Conservation (phyloP, 345 rosid species). For the Durio zibethinus region DNA sequence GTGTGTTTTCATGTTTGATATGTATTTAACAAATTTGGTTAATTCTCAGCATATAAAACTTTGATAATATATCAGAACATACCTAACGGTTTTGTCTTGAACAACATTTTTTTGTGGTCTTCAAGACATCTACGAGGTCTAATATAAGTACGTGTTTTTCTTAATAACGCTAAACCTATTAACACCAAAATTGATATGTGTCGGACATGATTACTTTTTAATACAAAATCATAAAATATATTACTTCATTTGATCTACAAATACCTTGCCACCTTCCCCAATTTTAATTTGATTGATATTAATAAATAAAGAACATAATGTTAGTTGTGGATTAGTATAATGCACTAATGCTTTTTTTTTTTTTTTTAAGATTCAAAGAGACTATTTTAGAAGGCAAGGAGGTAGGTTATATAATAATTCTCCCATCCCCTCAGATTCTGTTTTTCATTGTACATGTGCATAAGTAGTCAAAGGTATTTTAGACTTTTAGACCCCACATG, state of each 20-base stretch:
- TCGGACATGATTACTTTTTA: too few relatives aligned
- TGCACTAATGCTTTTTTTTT: background rate
- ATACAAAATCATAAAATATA: too few relatives aligned
- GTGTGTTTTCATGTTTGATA: background rate
- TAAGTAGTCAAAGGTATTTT: background rate
- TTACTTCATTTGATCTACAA: too few relatives aligned
- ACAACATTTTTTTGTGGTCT: too few relatives aligned
- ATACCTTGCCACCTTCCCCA: background rate
- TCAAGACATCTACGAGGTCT: too few relatives aligned
- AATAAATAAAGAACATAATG: too few relatives aligned
- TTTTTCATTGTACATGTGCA: background rate
- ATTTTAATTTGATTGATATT: background rate
- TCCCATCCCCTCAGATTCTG: background rate
- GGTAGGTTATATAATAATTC: background rate
- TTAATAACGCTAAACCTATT: too few relatives aligned
- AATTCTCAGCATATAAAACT: too few relatives aligned
- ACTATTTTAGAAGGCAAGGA: background rate
- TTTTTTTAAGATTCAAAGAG: background rate
- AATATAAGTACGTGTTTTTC: too few relatives aligned
- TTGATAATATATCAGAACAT: too few relatives aligned
- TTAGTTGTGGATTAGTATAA: background rate
- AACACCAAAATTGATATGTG: too few relatives aligned
- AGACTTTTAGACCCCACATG: background rate
- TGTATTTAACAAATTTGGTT: background rate
- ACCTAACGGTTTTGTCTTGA: too few relatives aligned